Percentiles rank a stretch among this genome's conserved stretches.
These are phyloP conservation scores for Plectosphaerella cucumerina DNA, from an alignment of 2,329 filamentous ascomycete genomes.

Conservation along the genomic window DNA sequence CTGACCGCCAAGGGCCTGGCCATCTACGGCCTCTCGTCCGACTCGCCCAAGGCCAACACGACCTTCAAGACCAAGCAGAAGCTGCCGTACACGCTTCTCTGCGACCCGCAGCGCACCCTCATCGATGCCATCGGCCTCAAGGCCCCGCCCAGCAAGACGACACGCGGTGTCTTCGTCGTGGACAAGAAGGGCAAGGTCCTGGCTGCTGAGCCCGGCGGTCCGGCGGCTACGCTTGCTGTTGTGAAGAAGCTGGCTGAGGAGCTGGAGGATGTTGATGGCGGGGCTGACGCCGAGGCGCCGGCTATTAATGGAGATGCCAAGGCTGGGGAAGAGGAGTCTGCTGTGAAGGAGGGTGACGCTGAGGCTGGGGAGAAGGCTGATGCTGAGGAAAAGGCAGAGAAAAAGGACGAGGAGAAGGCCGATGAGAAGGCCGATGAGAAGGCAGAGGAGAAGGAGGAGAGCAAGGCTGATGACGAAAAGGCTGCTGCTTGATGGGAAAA, in stretches of 20 bases:
- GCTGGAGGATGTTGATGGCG: constrained; percentile 19
- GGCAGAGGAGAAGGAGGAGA: neutral
- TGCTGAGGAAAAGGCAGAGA: neutral
- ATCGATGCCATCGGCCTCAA: constrained; percentile 87
- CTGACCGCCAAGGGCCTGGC: constrained; percentile 75
- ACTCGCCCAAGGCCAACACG: constrained; percentile 87
- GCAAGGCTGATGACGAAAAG: no score
- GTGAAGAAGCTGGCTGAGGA: constrained; percentile 67
- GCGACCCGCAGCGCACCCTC: constrained; percentile 69
- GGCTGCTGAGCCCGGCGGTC: constrained; percentile 69
- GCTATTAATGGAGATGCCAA: constrained; percentile 21
- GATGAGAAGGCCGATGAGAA: neutral
- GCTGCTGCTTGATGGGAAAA: no score
- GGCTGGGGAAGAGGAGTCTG: constrained; percentile 22
- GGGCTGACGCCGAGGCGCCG: constrained; percentile 23
- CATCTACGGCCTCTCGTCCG: constrained; percentile 86
- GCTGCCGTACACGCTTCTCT: constrained; percentile 82
- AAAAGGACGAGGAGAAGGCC: no score
- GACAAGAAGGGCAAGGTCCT: constrained; percentile 79
- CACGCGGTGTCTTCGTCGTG: constrained; percentile 83
- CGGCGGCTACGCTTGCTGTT: constrained; percentile 70
- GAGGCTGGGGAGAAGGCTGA: constrained; percentile 10
- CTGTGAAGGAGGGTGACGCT: constrained; percentile 10
- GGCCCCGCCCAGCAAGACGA: constrained; percentile 76
- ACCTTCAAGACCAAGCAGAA: constrained; percentile 90